Percentiles rank a stretch among this genome's conserved stretches.
Evolutionary conservation across 169 alveolate species (phyloP).

Genomic region (Fabrea salina): DNA sequence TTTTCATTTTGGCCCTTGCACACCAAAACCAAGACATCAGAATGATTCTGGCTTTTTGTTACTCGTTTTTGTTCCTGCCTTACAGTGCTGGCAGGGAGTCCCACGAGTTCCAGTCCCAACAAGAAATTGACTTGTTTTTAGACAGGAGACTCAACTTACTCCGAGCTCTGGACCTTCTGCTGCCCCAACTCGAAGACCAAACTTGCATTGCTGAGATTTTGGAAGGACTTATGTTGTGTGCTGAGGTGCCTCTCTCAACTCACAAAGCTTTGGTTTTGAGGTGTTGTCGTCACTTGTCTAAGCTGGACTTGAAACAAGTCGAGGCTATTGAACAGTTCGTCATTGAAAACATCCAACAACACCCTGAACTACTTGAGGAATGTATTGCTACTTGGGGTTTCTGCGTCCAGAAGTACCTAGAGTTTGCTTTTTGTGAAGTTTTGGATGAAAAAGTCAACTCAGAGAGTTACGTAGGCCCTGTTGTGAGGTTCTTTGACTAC

Average conservation of each 20-base stretch:
- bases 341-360: neutral
- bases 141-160: neutral
- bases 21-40: too few species aligned
- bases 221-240: neutral
- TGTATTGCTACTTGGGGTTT: neutral
- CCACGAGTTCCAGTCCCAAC: neutral
- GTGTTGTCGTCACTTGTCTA: neutral
- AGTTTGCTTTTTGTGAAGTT: neutral
- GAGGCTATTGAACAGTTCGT: neutral
- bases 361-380: neutral
- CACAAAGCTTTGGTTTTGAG: neutral
- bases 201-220: neutral
- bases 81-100: conserved; percentile 20
- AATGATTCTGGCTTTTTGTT: neutral
- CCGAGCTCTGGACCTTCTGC: neutral
- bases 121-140: neutral
- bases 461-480: neutral
- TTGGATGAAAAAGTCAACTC: neutral
- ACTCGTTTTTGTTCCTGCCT: conserved; percentile 17
- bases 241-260: neutral
- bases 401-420: neutral
- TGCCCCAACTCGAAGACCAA: neutral
- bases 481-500: neutral
- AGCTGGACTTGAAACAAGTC: neutral
- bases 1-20: neutral